Percentiles rank a stretch among this genome's conserved stretches.
phyloP scores from a whole-genome alignment of 2,329 filamentous ascomycete genomes.

The Verticillium longisporum region DNA sequence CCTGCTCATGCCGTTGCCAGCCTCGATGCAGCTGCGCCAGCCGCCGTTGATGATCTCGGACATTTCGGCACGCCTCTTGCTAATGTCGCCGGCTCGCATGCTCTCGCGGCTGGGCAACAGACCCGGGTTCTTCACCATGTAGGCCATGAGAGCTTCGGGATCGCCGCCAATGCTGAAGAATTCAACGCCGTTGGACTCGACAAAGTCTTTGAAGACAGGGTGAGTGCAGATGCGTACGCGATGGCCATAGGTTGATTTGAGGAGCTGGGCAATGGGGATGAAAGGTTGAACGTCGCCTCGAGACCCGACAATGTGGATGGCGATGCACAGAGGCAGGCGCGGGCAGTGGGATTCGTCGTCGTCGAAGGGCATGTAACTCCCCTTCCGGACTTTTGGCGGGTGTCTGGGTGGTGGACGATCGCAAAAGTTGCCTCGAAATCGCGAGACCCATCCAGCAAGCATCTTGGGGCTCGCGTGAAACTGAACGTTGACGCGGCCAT shows the following conservation, averaged over 20 bases:
- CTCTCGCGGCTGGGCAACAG: slow-evolving; percentile 27
- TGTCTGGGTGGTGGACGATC: not conserved
- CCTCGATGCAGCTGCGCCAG: slow-evolving; percentile 29
- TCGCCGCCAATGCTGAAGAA: slow-evolving; percentile 53
- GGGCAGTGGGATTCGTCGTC: slow-evolving; percentile 1
- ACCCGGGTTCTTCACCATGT: slow-evolving; percentile 33
- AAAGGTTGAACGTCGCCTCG: slow-evolving; percentile 41
- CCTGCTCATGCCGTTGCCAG: slow-evolving; percentile 22
- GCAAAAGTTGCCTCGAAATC: slow-evolving; percentile 10
- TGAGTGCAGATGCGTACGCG: slow-evolving; percentile 53
- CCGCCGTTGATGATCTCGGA: slow-evolving; percentile 27
- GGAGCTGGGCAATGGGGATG: slow-evolving; percentile 45
- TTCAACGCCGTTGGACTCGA: slow-evolving; percentile 43
- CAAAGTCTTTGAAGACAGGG: slow-evolving; percentile 44
- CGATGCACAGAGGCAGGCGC: slow-evolving; percentile 20
- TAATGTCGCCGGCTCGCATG: slow-evolving; percentile 27
- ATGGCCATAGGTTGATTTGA: slow-evolving; percentile 33
- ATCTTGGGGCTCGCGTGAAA: slow-evolving; percentile 20
- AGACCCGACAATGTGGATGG: slow-evolving; percentile 25
- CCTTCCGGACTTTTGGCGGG: not conserved
- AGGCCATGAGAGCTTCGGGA: slow-evolving; percentile 38
- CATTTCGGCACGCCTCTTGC: slow-evolving; percentile 26
- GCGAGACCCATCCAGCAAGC: slow-evolving; percentile 18
- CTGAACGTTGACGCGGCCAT: slow-evolving; percentile 22
- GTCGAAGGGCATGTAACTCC: slow-evolving; percentile 2